phyloP scores from a whole-genome alignment of 2,329 filamentous ascomycete species.

The Coniochaeta hoffmannii region DNA sequence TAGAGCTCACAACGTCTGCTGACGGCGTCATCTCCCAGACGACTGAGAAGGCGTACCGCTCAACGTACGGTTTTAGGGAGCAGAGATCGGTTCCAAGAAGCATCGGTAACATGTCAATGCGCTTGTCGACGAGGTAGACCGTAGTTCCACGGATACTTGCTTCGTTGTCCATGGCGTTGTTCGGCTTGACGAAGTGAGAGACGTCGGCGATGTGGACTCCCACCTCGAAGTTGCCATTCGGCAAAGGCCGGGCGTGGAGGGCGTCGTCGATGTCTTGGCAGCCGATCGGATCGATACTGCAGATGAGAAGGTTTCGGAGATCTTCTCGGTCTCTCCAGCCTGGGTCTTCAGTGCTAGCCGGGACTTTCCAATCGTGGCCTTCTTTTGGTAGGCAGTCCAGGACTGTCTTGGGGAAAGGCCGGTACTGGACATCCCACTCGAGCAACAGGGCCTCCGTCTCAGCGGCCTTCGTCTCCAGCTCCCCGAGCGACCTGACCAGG shows the following conservation, averaged over 20 bases:
- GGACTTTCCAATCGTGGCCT: constrained; percentile 91
- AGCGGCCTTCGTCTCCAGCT: constrained; percentile 93
- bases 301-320: constrained; percentile 78
- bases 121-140: constrained; percentile 96
- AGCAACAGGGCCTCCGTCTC: constrained; percentile 92
- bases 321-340: constrained; percentile 84
- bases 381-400: constrained; percentile 86
- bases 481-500: constrained; percentile 86
- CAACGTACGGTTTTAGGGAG: constrained; percentile 95
- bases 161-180: constrained; percentile 94
- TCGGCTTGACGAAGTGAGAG: constrained; percentile 97
- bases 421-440: constrained; percentile 96
- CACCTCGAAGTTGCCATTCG: constrained; percentile 92
- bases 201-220: constrained; percentile 98
- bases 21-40: constrained; percentile 83
- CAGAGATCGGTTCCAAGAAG: constrained; percentile 93
- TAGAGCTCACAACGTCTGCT: constrained; percentile 75
- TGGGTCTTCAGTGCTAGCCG: constrained; percentile 67
- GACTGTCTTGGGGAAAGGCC: constrained; percentile 92
- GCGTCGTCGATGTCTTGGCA: constrained; percentile 99
- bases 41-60: constrained; percentile 80
- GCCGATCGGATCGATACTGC: constrained; percentile 92
- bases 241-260: constrained; percentile 73
- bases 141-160: constrained; percentile 91
- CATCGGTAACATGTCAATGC: constrained; percentile 98